These are phyloP conservation scores for Gastrolobium bilobum DNA, from an alignment of 306 rosid species.

Conservation along the genomic window DNA sequence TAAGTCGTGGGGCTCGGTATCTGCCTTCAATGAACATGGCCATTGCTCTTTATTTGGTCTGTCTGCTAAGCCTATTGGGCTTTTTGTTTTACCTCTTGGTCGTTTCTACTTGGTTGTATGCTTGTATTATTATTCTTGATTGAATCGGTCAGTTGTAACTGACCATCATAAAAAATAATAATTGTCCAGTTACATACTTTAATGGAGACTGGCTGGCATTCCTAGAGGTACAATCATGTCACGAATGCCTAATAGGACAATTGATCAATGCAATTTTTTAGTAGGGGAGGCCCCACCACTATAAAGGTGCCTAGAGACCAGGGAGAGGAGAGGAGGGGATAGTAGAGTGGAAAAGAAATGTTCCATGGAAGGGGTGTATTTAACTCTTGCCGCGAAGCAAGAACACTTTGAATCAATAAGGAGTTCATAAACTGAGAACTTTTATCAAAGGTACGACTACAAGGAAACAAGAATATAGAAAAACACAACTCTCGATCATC, in stretches of 20 bases:
- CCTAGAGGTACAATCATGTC: not conserved
- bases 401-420: not conserved
- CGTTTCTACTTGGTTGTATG: conserved; percentile 3
- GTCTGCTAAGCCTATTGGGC: not conserved
- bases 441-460: not conserved
- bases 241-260: not conserved
- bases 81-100: not conserved
- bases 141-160: not conserved
- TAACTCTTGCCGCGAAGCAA: not conserved
- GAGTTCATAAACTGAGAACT: not conserved
- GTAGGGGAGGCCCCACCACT: no score
- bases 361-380: not conserved
- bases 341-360: not conserved
- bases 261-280: not conserved
- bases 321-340: not conserved
- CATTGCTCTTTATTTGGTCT: conserved; percentile 11
- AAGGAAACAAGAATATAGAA: not conserved
- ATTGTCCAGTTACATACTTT: not conserved
- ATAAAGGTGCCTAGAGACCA: not conserved
- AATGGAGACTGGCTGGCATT: not conserved
- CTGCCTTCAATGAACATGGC: conserved; percentile 6
- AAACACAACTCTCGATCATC: not conserved
- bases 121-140: not conserved
- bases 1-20: not conserved
- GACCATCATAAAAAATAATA: not conserved